Evolutionary conservation across 2,329 filamentous ascomycete species (phyloP).

Genomic region (Colletotrichum kahawae): DNA sequence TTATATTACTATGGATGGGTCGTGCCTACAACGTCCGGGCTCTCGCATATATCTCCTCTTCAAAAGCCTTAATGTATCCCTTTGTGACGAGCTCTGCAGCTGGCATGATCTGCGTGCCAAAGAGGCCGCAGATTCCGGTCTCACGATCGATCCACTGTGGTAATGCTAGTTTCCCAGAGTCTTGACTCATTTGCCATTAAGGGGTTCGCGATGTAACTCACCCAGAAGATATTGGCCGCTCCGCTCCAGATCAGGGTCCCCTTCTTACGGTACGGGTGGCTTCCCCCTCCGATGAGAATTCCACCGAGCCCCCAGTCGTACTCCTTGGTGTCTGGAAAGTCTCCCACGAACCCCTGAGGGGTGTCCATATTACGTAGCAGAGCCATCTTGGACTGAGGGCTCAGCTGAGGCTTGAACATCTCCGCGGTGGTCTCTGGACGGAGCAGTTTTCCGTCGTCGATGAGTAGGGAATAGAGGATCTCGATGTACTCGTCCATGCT

Average conservation of each 20-base stretch:
- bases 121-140: constrained; percentile 43
- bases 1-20: no score
- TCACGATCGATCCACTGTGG: constrained; percentile 35
- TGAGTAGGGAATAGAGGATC: constrained; percentile 49
- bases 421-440: constrained; percentile 41
- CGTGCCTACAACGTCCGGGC: background rate
- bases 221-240: constrained; percentile 51
- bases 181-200: background rate
- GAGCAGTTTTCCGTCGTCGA: constrained; percentile 50
- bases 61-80: constrained; percentile 37
- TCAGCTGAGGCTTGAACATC: constrained; percentile 53
- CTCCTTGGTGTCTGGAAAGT: constrained; percentile 35
- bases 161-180: background rate
- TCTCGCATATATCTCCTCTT: constrained; percentile 42
- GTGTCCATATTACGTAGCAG: constrained; percentile 30
- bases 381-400: background rate
- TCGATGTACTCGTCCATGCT: constrained; percentile 45
- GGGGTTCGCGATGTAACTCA: constrained; percentile 27
- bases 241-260: constrained; percentile 49
- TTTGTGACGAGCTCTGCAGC: constrained; percentile 40
- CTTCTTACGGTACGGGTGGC: constrained; percentile 38
- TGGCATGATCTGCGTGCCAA: constrained; percentile 45
- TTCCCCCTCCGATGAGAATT: constrained; percentile 40
- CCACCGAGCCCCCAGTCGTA: constrained; percentile 47
- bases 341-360: constrained; percentile 29